Percentiles rank a stretch among this genome's conserved stretches.
phyloP scores from a whole-genome alignment of 148 eudicot species.

The Salicornia ramosissima region DNA sequence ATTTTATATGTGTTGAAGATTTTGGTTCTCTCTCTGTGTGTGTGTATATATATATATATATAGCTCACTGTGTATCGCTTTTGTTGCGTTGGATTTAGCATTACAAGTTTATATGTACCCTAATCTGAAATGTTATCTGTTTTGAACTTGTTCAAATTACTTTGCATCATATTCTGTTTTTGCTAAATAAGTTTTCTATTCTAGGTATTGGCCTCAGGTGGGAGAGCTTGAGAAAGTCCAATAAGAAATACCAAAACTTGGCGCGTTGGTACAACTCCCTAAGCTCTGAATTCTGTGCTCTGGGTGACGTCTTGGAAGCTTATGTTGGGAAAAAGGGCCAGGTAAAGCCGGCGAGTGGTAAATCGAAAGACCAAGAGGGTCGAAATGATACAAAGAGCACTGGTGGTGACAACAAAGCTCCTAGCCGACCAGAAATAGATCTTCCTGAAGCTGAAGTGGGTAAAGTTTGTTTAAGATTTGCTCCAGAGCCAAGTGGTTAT shows the following conservation, averaged over 20 bases:
- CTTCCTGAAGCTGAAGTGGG: conserved; percentile 88
- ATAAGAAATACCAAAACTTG: conserved; percentile 77
- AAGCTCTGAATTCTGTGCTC: conserved; percentile 42
- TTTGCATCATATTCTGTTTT: background rate
- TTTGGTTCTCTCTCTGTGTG: background rate
- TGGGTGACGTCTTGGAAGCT: conserved; percentile 40
- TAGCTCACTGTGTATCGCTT: background rate
- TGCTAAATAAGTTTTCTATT: conserved; percentile 7
- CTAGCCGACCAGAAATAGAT: conserved; percentile 57
- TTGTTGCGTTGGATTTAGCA: background rate
- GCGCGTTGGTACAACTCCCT: conserved; percentile 79
- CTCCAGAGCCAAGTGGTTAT: conserved; percentile 98
- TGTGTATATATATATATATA: background rate
- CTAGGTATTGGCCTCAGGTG: conserved; percentile 79
- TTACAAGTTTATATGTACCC: background rate
- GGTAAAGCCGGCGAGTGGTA: conserved; percentile 43
- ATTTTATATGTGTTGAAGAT: background rate
- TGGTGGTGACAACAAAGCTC: conserved; percentile 33
- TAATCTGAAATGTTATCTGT: background rate
- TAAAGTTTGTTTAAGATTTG: conserved; percentile 79
- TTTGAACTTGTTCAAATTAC: background rate
- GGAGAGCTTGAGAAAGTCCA: conserved; percentile 89
- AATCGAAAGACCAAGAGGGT: conserved; percentile 51
- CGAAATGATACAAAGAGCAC: conserved; percentile 31
- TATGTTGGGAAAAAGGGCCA: conserved; percentile 52